phyloP scores from a whole-genome alignment of 805 yeast genomes.

The Hanseniaspora clermontiae region DNA sequence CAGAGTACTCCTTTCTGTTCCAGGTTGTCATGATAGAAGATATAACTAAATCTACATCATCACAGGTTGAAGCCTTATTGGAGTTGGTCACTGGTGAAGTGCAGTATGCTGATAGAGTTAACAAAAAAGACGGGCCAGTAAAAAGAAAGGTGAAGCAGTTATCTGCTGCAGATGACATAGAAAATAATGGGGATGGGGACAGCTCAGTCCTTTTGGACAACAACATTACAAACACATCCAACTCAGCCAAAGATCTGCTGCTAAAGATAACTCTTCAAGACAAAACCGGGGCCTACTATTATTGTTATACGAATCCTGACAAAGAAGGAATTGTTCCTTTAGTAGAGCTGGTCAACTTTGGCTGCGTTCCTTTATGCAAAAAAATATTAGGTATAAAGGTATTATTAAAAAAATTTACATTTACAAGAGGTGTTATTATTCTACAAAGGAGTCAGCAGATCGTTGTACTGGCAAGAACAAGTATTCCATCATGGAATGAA shows the following conservation, averaged over 20 bases:
- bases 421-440: constrained; percentile 30
- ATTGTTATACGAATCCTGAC: constrained; percentile 38
- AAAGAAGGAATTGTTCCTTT: not conserved
- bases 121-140: constrained; percentile 15
- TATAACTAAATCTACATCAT: constrained; percentile 37
- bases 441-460: not conserved
- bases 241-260: constrained; percentile 17
- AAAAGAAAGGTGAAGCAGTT: constrained; percentile 37
- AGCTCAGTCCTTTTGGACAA: not conserved
- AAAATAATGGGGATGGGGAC: constrained; percentile 11
- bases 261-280: constrained; percentile 52
- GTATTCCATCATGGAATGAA: constrained; percentile 28
- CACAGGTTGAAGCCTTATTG: constrained; percentile 45
- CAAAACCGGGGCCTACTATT: constrained; percentile 36
- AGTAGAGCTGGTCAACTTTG: not conserved
- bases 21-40: constrained; percentile 47
- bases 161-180: constrained; percentile 33
- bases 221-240: not conserved
- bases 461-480: not conserved
- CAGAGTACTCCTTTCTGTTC: constrained; percentile 30
- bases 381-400: constrained; percentile 44
- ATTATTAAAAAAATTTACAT: constrained; percentile 30
- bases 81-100: constrained; percentile 43
- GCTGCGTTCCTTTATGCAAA: constrained; percentile 19
- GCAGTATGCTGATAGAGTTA: constrained; percentile 36